These are phyloP conservation scores for Colletotrichum sp. DNA, from an alignment of 2,329 filamentous ascomycete genomes.

Conservation along the genomic window DNA sequence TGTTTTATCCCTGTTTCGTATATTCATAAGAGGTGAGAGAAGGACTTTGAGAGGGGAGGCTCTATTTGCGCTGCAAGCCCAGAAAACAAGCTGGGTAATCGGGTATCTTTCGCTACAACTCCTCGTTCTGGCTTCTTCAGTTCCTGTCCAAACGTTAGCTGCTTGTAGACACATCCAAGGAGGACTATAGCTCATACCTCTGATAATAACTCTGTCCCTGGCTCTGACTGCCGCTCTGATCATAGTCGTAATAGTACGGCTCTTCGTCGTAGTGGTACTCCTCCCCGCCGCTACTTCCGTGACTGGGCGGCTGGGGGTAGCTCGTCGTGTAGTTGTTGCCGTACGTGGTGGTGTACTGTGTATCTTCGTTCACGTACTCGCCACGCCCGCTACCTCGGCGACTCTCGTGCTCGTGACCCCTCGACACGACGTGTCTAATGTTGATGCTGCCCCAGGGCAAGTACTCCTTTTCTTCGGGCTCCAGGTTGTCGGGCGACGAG, in stretches of 20 bases:
- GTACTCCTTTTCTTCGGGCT: conserved; percentile 58
- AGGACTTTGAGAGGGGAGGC: neutral
- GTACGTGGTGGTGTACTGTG: conserved; percentile 32
- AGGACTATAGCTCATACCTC: neutral
- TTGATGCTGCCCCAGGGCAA: conserved; percentile 76
- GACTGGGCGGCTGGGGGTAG: conserved; percentile 32
- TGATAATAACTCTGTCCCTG: neutral
- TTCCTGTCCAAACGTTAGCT: neutral
- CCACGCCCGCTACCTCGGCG: conserved; percentile 45
- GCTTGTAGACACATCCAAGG: neutral
- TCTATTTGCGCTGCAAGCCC: neutral
- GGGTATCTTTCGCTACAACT: neutral
- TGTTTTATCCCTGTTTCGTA: neutral
- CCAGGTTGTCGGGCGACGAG: conserved; percentile 62
- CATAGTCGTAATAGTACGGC: conserved; percentile 23
- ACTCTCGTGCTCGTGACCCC: conserved; percentile 55
- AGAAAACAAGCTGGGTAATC: neutral
- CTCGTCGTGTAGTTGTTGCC: neutral
- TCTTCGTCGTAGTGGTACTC: conserved; percentile 37
- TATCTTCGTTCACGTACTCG: conserved; percentile 40
- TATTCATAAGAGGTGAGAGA: neutral
- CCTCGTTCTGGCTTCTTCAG: neutral
- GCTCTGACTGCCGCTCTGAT: conserved; percentile 11
- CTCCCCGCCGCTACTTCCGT: conserved; percentile 36
- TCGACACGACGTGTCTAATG: conserved; percentile 58